These are phyloP conservation scores for Phytophthora boehmeriae DNA, from an alignment of 352 stramenopile species.

Conservation along the genomic window DNA sequence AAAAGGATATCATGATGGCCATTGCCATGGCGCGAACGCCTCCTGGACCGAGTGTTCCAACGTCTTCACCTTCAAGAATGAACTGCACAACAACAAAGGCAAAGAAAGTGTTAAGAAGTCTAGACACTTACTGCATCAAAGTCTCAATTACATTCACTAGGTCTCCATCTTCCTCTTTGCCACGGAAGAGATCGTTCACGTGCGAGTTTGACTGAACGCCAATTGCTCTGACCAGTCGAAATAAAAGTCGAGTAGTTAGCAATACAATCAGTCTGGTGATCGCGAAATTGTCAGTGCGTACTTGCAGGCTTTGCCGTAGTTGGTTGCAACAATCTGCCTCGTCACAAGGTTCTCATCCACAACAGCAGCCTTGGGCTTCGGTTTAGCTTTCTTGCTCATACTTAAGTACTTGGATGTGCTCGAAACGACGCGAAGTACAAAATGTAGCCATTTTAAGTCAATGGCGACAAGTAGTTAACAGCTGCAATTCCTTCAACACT, in stretches of 20 bases:
- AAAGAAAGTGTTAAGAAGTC: too few species aligned
- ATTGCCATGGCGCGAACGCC: slow-evolving; percentile 70
- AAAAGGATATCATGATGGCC: slow-evolving; percentile 84
- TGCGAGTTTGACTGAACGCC: slow-evolving; percentile 67
- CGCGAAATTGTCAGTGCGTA: slow-evolving; percentile 10
- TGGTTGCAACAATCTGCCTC: slow-evolving; percentile 58
- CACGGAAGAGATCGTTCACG: slow-evolving; percentile 73
- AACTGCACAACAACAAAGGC: slow-evolving; percentile 47
- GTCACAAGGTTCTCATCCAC: slow-evolving; percentile 75
- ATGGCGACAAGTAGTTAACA: too few species aligned
- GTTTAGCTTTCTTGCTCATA: slow-evolving; percentile 74
- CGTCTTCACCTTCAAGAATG: slow-evolving; percentile 76
- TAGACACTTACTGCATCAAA: not conserved
- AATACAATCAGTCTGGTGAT: not conserved
- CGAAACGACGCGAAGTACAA: slow-evolving; percentile 11
- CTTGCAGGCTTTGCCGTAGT: slow-evolving; percentile 85
- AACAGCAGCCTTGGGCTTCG: slow-evolving; percentile 55
- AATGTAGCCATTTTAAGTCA: too few species aligned
- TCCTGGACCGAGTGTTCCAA: slow-evolving; percentile 61
- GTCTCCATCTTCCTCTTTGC: slow-evolving; percentile 71
- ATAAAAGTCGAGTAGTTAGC: not conserved
- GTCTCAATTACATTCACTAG: slow-evolving; percentile 60
- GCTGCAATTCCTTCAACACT: not conserved
- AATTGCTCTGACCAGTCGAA: slow-evolving; percentile 53
- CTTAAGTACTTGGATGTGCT: not conserved